These are phyloP conservation scores for Plasmodium relictum DNA, from an alignment of 169 alveolate species.

Conservation along the genomic window DNA sequence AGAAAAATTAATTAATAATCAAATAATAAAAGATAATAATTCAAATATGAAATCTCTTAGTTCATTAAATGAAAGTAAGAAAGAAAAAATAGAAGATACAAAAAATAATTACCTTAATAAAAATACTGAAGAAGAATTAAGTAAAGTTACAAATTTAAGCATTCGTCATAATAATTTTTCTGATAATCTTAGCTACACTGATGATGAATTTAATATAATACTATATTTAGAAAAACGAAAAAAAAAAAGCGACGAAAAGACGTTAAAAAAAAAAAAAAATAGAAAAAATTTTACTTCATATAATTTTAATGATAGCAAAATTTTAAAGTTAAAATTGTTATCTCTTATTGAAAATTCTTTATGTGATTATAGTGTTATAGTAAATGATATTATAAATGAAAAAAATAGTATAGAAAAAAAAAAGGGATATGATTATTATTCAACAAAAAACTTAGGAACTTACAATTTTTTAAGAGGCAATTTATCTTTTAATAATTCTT, in stretches of 20 bases:
- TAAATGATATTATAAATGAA: not conserved
- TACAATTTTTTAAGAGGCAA: not conserved
- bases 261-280: not conserved
- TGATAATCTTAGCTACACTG: slow-evolving; percentile 23
- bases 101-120: slow-evolving; percentile 52
- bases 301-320: slow-evolving; percentile 15
- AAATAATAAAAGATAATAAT: slow-evolving; percentile 21
- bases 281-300: slow-evolving; percentile 17
- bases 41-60: slow-evolving; percentile 9
- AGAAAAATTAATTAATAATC: slow-evolving; percentile 30
- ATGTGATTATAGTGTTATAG: slow-evolving; percentile 26
- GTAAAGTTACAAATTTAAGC: not conserved
- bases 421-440: slow-evolving; percentile 1
- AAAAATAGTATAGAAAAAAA: not conserved
- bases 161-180: not conserved
- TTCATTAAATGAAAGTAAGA: slow-evolving; percentile 40
- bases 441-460: not conserved
- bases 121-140: slow-evolving; percentile 45
- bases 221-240: slow-evolving; percentile 44
- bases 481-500: not conserved
- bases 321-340: slow-evolving; percentile 22
- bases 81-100: slow-evolving; percentile 37
- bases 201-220: slow-evolving; percentile 61
- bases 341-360: slow-evolving; percentile 43
- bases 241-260: slow-evolving; percentile 23